Evolutionary conservation across 176 grass and related monocot genomes (phyloP), one percentile per base, ranked within the genome.

Genomic region (Aegilops longissima): DNA sequence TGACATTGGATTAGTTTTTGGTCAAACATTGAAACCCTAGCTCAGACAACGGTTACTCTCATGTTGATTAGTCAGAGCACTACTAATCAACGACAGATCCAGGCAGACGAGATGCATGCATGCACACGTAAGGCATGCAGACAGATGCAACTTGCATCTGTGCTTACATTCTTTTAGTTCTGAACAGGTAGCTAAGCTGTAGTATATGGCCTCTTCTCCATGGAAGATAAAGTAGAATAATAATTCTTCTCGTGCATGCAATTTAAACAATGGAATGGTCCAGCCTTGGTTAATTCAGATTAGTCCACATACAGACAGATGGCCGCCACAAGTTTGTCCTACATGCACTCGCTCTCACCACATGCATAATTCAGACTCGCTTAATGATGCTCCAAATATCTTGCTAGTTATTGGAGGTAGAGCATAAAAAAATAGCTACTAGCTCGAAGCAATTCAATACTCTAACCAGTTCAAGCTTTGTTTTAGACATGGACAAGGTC

Each of bases 291-390:
- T 58, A 72, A 23, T 33, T 70, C 74, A 74, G 9, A 76, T 59
- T 85, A 67, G 62, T 67, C 45, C 34, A 42, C 17, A 34, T 85
- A 66, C 54, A 90, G 9, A 83, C 54, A 78, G 31, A 30, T 77
- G 63, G 80, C 89, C 89, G 89, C 89, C 89, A 90, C 20, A 79
- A 83, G 9, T 86, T 86, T 90, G 84, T 83, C 89, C 38, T 77
- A 77, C 56, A 33, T 83, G 58, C 33, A 25, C 33, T 40, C 24
- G 79, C 69, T 83, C 62, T 70, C 17, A 20, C 36, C 49, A 58
- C 80, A 90, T 80, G 45, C 75, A 87, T 83, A 83, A 80, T 73
- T 17, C 35, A 75, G 24, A 56, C 35, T 56, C 4, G 5, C 6
- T 74, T 66, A 56, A 17, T 36, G 59, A 68, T 29, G 14, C 8